Base-by-base conservation (phyloP, 129 eudicot species). In the Apium graveolens region DNA sequence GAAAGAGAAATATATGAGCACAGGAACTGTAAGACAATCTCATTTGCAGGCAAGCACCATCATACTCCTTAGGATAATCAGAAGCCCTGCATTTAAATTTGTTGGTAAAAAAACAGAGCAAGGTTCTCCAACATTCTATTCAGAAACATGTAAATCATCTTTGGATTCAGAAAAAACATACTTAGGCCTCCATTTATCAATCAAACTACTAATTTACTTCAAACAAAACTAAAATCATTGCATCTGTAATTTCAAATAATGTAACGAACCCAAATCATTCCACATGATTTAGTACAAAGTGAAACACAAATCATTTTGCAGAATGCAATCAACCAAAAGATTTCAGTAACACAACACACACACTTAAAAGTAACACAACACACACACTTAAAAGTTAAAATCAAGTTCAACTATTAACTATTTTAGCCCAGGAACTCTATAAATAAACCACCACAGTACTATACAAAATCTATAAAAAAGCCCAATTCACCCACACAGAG, bases 41-140 rank as follows among this genome's bases (percentile, higher is more conserved):
- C 97, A 92, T 88, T 82, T 92, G 96, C 46, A 92, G 87, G 83
- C 91, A 88, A 3, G 89, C 97, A 72, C 96, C 97, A 82, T 90
- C 96, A 78, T 87, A 92, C 74, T 86, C 97, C 83, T 86, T 83
- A 72, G 96, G 93, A 81, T 92, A 90, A 82, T 90, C 96, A 31
- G 96, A 92, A 80, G 97, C 97, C 89, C 97, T 92, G 89, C 84
- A 81, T 51, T 29, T 84, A 18, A 45, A 41, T 31, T n/a, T 16
- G 38, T n/a, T 3, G 75, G 37, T 4, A 18, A 80, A 62, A 62
- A 37, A 79, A 42, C 69, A 77, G n/a, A 13, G 11, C 34, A 73
- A 4, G 9, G 4, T 1, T 9, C 11, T 26, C 31, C 20, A 41
- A 20, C 9, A 70, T 27, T 71, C n/a, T 35, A 31, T 44, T 44